A percentile compares a stretch with the other conserved stretches of the same genome.
phyloP scores from a whole-genome alignment of 2,329 filamentous ascomycete species.

The Fusarium camptoceras region DNA sequence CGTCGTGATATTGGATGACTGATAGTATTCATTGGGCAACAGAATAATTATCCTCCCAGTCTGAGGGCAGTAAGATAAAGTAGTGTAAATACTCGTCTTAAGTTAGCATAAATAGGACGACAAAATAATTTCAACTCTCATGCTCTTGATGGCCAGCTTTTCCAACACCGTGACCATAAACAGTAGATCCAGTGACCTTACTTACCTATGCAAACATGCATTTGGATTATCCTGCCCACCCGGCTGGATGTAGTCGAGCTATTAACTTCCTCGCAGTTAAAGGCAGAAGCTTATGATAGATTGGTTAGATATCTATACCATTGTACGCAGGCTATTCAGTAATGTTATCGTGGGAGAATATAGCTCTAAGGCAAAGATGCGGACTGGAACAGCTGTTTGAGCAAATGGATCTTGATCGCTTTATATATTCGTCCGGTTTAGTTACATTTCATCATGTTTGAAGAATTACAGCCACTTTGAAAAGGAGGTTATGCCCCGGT shows the following conservation, averaged over 20 bases:
- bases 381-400: neutral
- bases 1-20: neutral
- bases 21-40: neutral
- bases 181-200: neutral
- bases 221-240: neutral
- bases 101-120: neutral
- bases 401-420: neutral
- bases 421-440: neutral
- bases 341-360: neutral
- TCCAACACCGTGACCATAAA: no score
- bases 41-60: neutral
- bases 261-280: neutral
- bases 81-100: neutral
- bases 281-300: no score
- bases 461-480: slow-evolving; percentile 19
- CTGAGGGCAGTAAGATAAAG: neutral
- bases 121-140: neutral
- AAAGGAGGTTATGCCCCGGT: neutral
- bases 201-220: neutral
- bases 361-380: neutral
- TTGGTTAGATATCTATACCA: neutral
- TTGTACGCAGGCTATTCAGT: neutral
- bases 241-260: neutral
- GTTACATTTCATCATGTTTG: neutral
- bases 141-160: neutral